These are phyloP conservation scores for Lumnitzera littorea DNA, from an alignment of 345 rosid genomes.

Conservation along the genomic window DNA sequence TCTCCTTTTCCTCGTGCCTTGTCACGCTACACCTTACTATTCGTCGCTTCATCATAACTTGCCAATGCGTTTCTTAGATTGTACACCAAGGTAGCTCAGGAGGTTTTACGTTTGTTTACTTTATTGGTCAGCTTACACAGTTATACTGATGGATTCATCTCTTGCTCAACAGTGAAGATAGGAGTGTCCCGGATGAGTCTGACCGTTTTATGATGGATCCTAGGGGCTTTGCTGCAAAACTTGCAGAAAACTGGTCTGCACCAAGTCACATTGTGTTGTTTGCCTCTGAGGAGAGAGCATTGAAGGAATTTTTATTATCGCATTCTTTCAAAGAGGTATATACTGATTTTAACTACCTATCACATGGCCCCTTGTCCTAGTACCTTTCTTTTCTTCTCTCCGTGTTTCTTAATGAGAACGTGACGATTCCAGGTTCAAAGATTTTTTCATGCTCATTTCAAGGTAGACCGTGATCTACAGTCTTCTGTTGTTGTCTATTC, in stretches of 20 bases:
- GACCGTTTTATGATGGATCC: conserved; percentile 74
- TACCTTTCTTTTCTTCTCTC: not conserved
- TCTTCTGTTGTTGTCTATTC: conserved; percentile 66
- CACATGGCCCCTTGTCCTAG: not conserved
- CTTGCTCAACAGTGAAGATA: conserved; percentile 48
- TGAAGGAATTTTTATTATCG: conserved; percentile 44
- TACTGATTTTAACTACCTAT: not conserved
- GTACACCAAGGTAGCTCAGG: conserved; percentile 64
- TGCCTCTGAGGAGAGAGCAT: conserved; percentile 52
- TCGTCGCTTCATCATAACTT: conserved; percentile 60
- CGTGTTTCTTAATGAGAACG: not conserved
- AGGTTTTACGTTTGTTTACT: too few relatives aligned
- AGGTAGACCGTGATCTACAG: conserved; percentile 85
- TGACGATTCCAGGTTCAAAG: conserved; percentile 39
- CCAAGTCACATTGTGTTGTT: conserved; percentile 76
- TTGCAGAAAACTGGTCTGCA: conserved; percentile 53
- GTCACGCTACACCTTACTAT: conserved; percentile 91
- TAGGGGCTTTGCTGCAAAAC: conserved; percentile 35
- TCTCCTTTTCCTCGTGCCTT: conserved; percentile 80
- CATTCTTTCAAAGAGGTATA: conserved; percentile 72
- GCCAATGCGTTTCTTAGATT: conserved; percentile 77
- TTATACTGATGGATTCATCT: conserved; percentile 1
- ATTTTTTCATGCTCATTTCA: conserved; percentile 90
- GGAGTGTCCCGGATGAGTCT: conserved; percentile 58
- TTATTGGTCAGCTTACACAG: not conserved